Evolutionary conservation across 495 filamentous ascomycete genomes (phyloP), one percentile per base, ranked within the genome.

Genomic region (Annulohypoxylon maeteangense): DNA sequence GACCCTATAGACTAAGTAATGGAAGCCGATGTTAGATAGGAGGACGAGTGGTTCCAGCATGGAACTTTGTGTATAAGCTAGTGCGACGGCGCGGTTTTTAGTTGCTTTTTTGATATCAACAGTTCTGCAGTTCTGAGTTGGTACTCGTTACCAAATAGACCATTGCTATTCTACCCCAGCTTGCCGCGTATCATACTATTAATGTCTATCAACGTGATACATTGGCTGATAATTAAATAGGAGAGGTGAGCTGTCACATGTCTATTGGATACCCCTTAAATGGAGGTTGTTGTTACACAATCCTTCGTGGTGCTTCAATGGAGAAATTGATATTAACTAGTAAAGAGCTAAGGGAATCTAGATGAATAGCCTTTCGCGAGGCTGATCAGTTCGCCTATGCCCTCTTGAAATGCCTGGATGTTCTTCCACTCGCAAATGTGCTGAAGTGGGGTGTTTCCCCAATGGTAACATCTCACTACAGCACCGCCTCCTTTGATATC

Each of bases 191-290:
- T 34, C 20, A 1, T 27, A 14, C 14, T 12, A 18, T 16, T 44
- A 44, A 4, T 44, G 7, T 44, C 40, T 44, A 16, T 12, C 16
- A 20, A 44, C 16, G n/a, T 44, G 38, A n/a, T 16, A 20, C 8
- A 44, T 44, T 44, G 40, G 40, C 4, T 5, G 40, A 44, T 44
- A 18, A 16, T 44, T 8, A 6, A 44, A 20, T 20, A 7, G 53
- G 4, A 14, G 22, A 58, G 6, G 22, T 63, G 63, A 63, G 58
- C 62, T 71, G 63, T 67, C 63, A 25, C 29, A 12, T 23, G 18
- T 45, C 58, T 23, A 71, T 67, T 71, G 69, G 69, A 51, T 63
- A 64, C 53, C 58, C 42, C 57, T 58, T 23, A 50, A 61, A 38
- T n/a, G 36, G 40, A 64, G n/a, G 8, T 40, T 48, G 23, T n/a